Base-by-base conservation (phyloP, 192 early-diverging fungal species). In the Rhizophagus prolifer region DNA sequence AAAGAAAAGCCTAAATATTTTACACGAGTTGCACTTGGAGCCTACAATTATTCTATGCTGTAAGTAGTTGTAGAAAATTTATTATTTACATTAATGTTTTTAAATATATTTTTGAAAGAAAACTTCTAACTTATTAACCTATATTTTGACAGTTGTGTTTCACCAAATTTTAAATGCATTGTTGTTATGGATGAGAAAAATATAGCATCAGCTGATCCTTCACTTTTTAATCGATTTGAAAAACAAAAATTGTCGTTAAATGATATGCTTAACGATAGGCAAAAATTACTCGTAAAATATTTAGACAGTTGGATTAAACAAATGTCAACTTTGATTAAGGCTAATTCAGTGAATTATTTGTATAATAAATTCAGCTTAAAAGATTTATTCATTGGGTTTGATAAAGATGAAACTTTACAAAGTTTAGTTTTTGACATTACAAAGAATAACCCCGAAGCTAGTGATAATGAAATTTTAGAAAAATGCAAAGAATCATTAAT, bases 381-480 rank as follows among this genome's bases (percentile, higher is more conserved):
- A 14, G 77, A 78, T 44, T 10, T 72, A n/a, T 78, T 72, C 13
- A 71, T 78, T 63, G 77, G 77, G 13, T n/a, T n/a, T n/a, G n/a
- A n/a, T n/a, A n/a, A n/a, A n/a, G n/a, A n/a, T n/a, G n/a, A n/a
- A n/a, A n/a, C n/a, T n/a, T n/a, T n/a, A n/a, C n/a, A n/a, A n/a
- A n/a, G n/a, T n/a, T n/a, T n/a, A n/a, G n/a, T n/a, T n/a, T n/a
- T n/a, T n/a, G n/a, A n/a, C n/a, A n/a, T n/a, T n/a, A n/a, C n/a
- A n/a, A n/a, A n/a, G n/a, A 76, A 58, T 19, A 76, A 76, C 58
- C 63, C 75, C 4, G 21, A 54, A 8, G 3, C 12, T 0, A 19
- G 44, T 62, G 21, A 72, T 54, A 44, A 58, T 8, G 44, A 21
- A 25, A 79, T 79, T 66, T 19, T 63, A 26, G 23, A 66, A 47